phyloP scores from a whole-genome alignment of 2,329 filamentous ascomycete species.

The Raffaelea arxii region DNA sequence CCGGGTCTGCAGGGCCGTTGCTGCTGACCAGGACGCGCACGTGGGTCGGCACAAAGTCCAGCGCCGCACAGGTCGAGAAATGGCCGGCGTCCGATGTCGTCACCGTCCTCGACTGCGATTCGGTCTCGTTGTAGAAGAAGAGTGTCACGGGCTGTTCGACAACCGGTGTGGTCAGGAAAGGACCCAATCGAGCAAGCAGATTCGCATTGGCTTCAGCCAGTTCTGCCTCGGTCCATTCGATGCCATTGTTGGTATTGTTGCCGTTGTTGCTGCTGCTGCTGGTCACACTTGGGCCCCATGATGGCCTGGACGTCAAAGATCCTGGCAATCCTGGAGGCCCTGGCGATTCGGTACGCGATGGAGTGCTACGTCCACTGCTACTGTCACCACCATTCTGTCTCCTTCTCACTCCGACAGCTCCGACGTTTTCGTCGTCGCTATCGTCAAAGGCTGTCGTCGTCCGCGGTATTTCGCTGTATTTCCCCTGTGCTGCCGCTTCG shows the following conservation, averaged over 20 bases:
- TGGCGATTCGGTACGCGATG: neutral
- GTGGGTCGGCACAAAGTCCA: conserved; percentile 87
- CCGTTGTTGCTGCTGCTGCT: no score
- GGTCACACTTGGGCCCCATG: conserved; percentile 19
- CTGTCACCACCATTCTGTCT: no score
- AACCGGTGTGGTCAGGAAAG: conserved; percentile 80
- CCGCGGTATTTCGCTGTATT: conserved; percentile 58
- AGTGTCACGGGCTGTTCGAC: conserved; percentile 72
- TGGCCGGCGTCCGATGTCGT: conserved; percentile 83
- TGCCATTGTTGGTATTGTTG: neutral
- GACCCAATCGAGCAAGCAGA: conserved; percentile 76
- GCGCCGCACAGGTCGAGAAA: conserved; percentile 67
- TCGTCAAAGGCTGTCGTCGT: conserved; percentile 5
- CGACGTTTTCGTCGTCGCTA: conserved; percentile 24
- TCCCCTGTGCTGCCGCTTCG: conserved; percentile 58
- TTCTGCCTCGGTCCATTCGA: conserved; percentile 65
- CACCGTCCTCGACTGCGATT: conserved; percentile 76
- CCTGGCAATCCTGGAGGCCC: no score
- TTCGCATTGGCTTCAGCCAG: conserved; percentile 73
- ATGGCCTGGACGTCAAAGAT: conserved; percentile 26
- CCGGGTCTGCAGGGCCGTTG: no score
- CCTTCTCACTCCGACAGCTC: no score
- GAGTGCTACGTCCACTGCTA: neutral
- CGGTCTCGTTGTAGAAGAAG: conserved; percentile 85
- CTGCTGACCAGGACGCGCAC: conserved; percentile 64